Base-by-base conservation (phyloP, 345 rosid genomes). In the Anacardium occidentale region DNA sequence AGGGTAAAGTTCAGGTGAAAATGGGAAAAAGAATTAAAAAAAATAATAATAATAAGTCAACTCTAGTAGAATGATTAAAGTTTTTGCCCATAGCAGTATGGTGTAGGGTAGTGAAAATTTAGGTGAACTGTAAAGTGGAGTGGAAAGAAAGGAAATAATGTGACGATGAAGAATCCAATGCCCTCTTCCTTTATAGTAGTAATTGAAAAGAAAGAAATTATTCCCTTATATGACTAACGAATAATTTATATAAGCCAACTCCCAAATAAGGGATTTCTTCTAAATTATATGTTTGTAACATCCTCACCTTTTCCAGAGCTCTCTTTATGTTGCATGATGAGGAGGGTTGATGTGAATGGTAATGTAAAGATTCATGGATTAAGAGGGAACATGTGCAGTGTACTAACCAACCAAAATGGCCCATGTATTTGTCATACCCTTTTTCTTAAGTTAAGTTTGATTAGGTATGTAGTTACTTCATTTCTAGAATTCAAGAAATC, bases 111-210 rank as follows among this genome's bases (percentile, higher is more conserved):
- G 17, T 20, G 50, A 42, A 53, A 75, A 68, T 45, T 64, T 64
- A 64, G 62, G 70, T 66, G 61, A 64, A 44, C 65, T 26, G 53
- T 70, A 40, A 50, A 29, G 52, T 1, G 55, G 42, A 20, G 26
- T 20, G 24, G 61, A 51, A 21, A 10, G 59, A 37, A 26, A 47
- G 53, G 26, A 24, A 22, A 53, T 47, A 48, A 18, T 14, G 9
- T 56, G 10, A 10, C 26, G 11, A 44, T 68, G 47, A 69, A 69
- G 79, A 51, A 76, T 76, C 75, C 79, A 21, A 53, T 37, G 62
- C 15, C 62, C 25, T 24, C 21, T 53, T 40, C 25, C n/a, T n/a
- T n/a, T n/a, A n/a, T n/a, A n/a, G n/a, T n/a, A n/a, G n/a, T 22
- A 14, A 24, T 12, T 42, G 21, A 13, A 69, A 65, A 10, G 50